These are phyloP conservation scores for Claviceps sp. DNA, from an alignment of 2,329 filamentous ascomycete species.

Conservation along the genomic window DNA sequence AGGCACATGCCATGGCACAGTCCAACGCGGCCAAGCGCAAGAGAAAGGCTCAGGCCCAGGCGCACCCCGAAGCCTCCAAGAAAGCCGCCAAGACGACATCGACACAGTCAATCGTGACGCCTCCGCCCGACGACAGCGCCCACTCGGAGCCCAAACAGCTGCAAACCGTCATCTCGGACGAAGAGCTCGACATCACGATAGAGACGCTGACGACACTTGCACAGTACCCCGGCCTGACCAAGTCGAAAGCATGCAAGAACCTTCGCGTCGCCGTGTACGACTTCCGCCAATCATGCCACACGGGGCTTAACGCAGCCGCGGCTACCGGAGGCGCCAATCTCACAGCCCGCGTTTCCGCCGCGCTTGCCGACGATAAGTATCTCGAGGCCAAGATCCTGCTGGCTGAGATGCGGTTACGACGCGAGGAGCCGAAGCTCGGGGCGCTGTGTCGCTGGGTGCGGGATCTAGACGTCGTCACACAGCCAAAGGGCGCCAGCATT, in stretches of 20 bases:
- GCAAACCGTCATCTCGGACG: constrained; percentile 41
- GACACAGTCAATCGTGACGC: constrained; percentile 13
- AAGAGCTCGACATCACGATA: constrained; percentile 54
- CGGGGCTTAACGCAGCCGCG: constrained; percentile 42
- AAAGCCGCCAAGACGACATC: constrained; percentile 25
- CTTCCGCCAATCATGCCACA: constrained; percentile 56
- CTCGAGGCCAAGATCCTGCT: constrained; percentile 51
- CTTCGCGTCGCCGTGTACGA: constrained; percentile 54
- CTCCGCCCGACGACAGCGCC: constrained; percentile 21
- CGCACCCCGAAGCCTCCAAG: constrained; percentile 17
- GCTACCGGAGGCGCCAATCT: constrained; percentile 43
- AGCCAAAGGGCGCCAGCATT: constrained; percentile 27
- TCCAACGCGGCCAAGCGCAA: constrained; percentile 34
- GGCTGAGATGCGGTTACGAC: constrained; percentile 56
- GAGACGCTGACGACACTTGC: constrained; percentile 48
- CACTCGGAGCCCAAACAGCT: constrained; percentile 34
- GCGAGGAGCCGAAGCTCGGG: constrained; percentile 51
- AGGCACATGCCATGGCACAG: constrained; percentile 10
- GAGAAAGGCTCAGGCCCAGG: constrained; percentile 24
- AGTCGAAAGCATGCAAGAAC: constrained; percentile 54
- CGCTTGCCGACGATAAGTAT: constrained; percentile 51
- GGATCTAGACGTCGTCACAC: constrained; percentile 54
- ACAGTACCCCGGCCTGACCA: constrained; percentile 47
- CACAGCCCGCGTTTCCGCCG: constrained; percentile 52
- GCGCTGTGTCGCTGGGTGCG: constrained; percentile 60